Percentiles rank a stretch among this genome's conserved stretches.
phyloP scores from a whole-genome alignment of 768 basidiomycete species.

The Kondoa malvinella region DNA sequence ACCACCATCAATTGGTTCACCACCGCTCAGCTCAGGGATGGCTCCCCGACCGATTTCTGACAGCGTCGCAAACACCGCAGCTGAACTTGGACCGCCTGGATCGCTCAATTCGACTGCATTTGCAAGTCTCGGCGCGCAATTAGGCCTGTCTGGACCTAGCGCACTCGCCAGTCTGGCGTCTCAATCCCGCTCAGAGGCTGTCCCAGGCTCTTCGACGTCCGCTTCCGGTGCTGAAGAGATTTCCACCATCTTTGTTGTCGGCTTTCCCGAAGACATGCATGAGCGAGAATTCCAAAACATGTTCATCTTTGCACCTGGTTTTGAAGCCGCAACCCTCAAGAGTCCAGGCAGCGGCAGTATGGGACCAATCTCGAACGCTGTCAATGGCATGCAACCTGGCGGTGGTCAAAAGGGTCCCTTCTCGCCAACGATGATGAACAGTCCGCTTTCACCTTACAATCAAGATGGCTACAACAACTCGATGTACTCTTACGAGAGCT shows the following conservation, averaged over 20 bases:
- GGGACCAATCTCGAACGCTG: background rate
- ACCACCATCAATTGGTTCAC: background rate
- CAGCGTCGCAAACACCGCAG: background rate
- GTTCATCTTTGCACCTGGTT: constrained; percentile 90
- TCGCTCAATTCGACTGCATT: background rate
- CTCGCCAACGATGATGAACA: background rate
- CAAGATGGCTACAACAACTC: background rate
- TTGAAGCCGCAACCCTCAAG: constrained; percentile 94
- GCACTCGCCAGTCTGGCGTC: background rate
- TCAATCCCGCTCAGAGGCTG: background rate
- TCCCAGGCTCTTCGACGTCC: background rate
- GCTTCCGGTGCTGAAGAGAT: constrained; percentile 19
- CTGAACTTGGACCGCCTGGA: background rate
- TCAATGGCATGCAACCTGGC: too few species aligned
- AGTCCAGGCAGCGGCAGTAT: constrained; percentile 43
- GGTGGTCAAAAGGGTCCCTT: background rate
- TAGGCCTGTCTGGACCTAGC: background rate
- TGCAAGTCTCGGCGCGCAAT: constrained; percentile 4
- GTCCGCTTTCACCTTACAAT: background rate
- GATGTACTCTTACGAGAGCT: background rate
- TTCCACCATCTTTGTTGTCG: constrained; percentile 58
- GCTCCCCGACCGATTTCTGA: background rate
- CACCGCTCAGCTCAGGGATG: background rate
- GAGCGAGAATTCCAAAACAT: constrained; percentile 99
- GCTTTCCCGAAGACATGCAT: constrained; percentile 98